Evolutionary conservation across 2,329 filamentous ascomycete genomes (phyloP).

Genomic region (Blastomyces parvus): DNA sequence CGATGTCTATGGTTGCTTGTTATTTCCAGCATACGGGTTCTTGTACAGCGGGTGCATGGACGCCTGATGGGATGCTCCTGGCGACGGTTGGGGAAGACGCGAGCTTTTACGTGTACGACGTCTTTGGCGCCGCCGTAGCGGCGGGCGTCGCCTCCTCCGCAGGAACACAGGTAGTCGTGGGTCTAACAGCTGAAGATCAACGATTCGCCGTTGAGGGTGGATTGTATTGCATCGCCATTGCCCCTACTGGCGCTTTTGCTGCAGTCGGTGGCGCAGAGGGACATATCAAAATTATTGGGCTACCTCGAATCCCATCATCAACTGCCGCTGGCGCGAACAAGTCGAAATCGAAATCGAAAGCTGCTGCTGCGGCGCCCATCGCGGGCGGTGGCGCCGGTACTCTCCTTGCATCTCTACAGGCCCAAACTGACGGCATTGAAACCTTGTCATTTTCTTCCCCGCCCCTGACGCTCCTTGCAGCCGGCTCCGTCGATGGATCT

Average conservation of each 20-base stretch:
- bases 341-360: constrained; percentile 45
- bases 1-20: constrained; percentile 75
- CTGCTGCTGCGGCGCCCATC: constrained; percentile 38
- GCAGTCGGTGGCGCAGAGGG: constrained; percentile 84
- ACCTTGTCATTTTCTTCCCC: constrained; percentile 56
- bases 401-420: constrained; percentile 74
- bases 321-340: constrained; percentile 33
- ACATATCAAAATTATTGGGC: constrained; percentile 70
- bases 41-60: constrained; percentile 87
- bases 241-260: constrained; percentile 67
- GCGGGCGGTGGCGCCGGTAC: constrained; percentile 53
- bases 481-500: constrained; percentile 54
- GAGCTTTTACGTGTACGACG: constrained; percentile 85
- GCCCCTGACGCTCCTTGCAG: constrained; percentile 51
- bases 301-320: constrained; percentile 53
- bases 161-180: constrained; percentile 58
- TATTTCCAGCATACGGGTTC: constrained; percentile 83
- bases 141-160: constrained; percentile 49
- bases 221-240: constrained; percentile 75
- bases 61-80: constrained; percentile 73
- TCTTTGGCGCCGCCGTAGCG: constrained; percentile 67
- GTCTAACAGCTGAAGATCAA: constrained; percentile 70
- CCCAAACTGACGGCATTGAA: constrained; percentile 71
- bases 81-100: constrained; percentile 84
- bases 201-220: constrained; percentile 88